Percentiles rank a stretch among this genome's conserved stretches.
phyloP scores from a whole-genome alignment of 306 rosid genomes.

The Betula pendula region DNA sequence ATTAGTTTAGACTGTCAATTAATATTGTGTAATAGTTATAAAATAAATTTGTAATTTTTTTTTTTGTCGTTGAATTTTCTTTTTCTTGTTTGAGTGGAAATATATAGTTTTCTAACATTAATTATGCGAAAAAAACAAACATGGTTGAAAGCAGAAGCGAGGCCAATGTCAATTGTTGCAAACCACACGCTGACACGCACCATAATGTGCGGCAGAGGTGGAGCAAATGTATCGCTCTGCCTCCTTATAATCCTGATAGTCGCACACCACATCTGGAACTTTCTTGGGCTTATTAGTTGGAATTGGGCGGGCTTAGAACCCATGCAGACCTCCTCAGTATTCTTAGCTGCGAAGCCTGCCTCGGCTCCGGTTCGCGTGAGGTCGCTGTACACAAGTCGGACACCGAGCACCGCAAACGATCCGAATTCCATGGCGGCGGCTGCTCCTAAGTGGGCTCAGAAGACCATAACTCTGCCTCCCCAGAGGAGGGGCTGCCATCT shows the following conservation, averaged over 20 bases:
- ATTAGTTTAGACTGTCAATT: no score
- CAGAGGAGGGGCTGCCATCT: conserved; percentile 86
- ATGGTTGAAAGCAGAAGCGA: no score
- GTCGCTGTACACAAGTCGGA: conserved; percentile 23
- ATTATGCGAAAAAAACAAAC: no score
- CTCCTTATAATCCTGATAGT: background rate
- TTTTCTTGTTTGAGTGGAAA: no score
- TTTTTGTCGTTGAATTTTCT: no score
- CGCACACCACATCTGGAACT: background rate
- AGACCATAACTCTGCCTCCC: conserved; percentile 71
- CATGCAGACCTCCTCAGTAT: conserved; percentile 36
- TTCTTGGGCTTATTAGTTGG: conserved; percentile 4
- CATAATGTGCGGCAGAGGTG: background rate
- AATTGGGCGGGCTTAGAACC: background rate
- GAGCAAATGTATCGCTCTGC: background rate
- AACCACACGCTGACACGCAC: no score
- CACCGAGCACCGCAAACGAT: conserved; percentile 26
- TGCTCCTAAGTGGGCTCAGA: conserved; percentile 90
- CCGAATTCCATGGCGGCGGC: conserved; percentile 46
- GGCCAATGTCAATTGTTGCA: no score
- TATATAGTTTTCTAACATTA: no score
- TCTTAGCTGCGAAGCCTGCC: conserved; percentile 26
- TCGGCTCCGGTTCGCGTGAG: conserved; percentile 26
- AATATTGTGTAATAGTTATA: no score
- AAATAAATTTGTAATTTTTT: no score